Base-by-base conservation (phyloP, 2,329 filamentous ascomycete genomes). In the Aspergillus tubingensis region DNA sequence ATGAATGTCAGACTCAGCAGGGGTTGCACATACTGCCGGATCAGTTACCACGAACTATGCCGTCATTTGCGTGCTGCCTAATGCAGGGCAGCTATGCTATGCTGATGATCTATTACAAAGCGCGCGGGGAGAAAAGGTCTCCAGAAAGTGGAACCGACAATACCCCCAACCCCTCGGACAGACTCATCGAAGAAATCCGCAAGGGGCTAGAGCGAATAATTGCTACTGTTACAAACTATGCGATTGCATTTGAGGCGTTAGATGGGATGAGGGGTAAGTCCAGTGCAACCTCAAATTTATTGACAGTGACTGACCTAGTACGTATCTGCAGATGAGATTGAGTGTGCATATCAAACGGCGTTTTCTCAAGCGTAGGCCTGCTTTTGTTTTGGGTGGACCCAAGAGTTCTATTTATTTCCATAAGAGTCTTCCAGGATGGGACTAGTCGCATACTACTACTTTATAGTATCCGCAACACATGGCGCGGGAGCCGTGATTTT, bases 31-130 rank as follows among this genome's bases (percentile, higher is more conserved):
- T 62, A 23, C 61, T 65, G 23, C 66, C 63, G 27, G 67, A 62
- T 57, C 57, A 70, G 30, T 56, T 74, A 13, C 77, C 78, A 4
- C 75, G 79, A 5, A 80, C 78, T 2, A 80, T 81, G 77, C 79
- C 79, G 0, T 78, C 76, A 0, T 80, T 80, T 60, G 78, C 79
- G 21, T 80, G 78, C 67, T 81, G 79, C 61, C 70, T 79, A 7
- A 80, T 80, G 77, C 79, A 81, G 62, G 75, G 76, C 43, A 80
- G 78, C 61, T 81, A 81, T 60, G 77, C 78, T 5, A 73, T 80
- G 70, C 67, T 81, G 15, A 81, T 80, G 78, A 70, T 80, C 7
- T 79, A 74, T 57, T 78, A 78, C 64, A 79, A 78, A 59, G 73
- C 74, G 8, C 72, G 74, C 11, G 72, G 77, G n/a, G 68, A 72